phyloP scores from a whole-genome alignment of 176 grass and related monocot genomes.

The Triticum timopheevii region DNA sequence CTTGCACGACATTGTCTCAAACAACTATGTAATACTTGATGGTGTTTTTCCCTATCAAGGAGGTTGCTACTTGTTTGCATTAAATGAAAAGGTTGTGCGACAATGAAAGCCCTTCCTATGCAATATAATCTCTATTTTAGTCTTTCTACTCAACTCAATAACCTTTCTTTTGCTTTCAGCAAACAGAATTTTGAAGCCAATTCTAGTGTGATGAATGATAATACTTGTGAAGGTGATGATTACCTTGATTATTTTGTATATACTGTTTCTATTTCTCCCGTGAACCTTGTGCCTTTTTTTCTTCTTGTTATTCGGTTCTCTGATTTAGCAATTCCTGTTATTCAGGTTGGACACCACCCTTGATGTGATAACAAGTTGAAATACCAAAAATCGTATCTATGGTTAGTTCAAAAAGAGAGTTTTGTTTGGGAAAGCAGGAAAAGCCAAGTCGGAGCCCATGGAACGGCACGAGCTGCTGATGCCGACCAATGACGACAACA shows the following conservation, averaged over 20 bases:
- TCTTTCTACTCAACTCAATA: neutral
- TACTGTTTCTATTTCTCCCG: neutral
- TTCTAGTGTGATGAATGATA: neutral
- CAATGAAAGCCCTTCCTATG: too few relatives aligned
- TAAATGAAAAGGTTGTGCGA: neutral
- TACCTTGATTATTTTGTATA: neutral
- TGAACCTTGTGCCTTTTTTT: neutral
- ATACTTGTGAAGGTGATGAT: neutral
- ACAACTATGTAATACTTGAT: neutral
- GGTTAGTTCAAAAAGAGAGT: neutral
- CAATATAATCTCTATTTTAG: neutral
- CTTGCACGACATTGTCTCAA: too few relatives aligned
- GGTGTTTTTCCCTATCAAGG: neutral
- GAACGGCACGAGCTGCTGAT: too few relatives aligned
- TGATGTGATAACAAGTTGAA: neutral
- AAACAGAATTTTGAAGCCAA: neutral
- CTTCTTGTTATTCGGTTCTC: too few relatives aligned
- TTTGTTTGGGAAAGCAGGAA: neutral
- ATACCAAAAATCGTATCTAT: neutral
- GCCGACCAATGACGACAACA: neutral
- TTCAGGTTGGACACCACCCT: neutral
- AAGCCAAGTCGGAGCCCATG: neutral
- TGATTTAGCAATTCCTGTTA: neutral
- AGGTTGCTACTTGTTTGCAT: neutral
- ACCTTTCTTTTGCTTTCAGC: neutral